Evolutionary conservation across 331 rosid genomes (phyloP).

Genomic region (Acacia concinna): DNA sequence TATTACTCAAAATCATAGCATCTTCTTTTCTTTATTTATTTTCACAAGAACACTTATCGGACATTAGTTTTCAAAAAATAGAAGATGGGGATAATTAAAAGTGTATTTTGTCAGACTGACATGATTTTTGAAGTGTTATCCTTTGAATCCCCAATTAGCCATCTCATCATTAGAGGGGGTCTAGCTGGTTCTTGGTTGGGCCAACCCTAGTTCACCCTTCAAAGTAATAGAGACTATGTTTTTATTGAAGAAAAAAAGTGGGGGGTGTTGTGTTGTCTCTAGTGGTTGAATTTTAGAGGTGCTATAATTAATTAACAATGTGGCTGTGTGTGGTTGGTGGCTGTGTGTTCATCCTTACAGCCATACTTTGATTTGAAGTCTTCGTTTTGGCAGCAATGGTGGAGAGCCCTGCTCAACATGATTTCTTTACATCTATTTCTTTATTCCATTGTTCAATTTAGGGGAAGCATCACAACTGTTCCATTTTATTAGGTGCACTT

Average conservation of each 20-base stretch:
- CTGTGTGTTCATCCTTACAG: not conserved
- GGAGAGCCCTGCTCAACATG: not conserved
- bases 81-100: not conserved
- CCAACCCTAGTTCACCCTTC: not conserved
- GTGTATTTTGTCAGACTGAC: not conserved
- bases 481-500: not conserved
- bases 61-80: not conserved
- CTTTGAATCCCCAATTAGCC: not conserved
- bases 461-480: not conserved
- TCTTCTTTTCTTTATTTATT: not conserved
- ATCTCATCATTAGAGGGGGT: constrained; percentile 25
- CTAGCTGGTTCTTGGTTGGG: constrained; percentile 24
- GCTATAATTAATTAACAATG: not conserved
- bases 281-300: not conserved
- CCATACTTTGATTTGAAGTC: not conserved
- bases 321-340: not conserved
- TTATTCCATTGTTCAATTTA: not conserved
- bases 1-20: not conserved
- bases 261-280: not conserved
- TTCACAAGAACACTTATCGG: not conserved
- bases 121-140: not conserved
- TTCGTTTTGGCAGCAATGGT: not conserved
- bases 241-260: not conserved
- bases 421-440: not conserved
- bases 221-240: not conserved